A percentile compares a stretch with the other conserved stretches of the same genome.
Evolutionary conservation across 2,329 filamentous ascomycete species (phyloP).

Genomic region (Claviceps sorghi): DNA sequence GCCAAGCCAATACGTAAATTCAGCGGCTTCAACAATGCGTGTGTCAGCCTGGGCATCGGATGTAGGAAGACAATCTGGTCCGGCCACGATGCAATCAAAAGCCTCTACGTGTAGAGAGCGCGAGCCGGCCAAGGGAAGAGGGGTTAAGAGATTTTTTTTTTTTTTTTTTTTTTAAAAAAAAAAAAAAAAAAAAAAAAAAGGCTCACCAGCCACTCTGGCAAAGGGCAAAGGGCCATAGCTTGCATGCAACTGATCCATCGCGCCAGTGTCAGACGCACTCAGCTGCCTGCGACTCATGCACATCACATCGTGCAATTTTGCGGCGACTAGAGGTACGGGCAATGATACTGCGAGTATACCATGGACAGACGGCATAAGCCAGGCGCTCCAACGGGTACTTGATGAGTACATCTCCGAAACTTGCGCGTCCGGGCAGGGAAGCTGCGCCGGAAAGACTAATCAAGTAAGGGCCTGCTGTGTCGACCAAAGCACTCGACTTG

Average conservation of each 20-base stretch:
- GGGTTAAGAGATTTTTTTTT: too few relatives aligned
- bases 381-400: neutral
- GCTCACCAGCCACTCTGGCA: neutral
- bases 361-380: neutral
- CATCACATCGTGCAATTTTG: constrained; percentile 3
- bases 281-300: constrained; percentile 6
- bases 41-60: neutral
- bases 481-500: neutral
- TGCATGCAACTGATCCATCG: constrained; percentile 1
- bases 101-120: too few relatives aligned
- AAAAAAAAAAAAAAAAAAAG: neutral
- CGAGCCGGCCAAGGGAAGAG: too few relatives aligned
- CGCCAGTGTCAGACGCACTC: constrained; percentile 6
- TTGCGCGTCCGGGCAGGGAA: neutral
- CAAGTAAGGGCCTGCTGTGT: neutral
- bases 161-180: too few relatives aligned
- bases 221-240: neutral
- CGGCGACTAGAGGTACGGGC: neutral
- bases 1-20: neutral
- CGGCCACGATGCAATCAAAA: neutral
- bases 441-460: neutral
- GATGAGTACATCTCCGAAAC: neutral
- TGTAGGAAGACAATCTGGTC: neutral
- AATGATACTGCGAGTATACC: neutral
- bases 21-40: neutral